Evolutionary conservation across 2,329 filamentous ascomycete genomes (phyloP), one percentile per base, ranked within the genome.

Genomic region (Trichoderma atrobrunneum): DNA sequence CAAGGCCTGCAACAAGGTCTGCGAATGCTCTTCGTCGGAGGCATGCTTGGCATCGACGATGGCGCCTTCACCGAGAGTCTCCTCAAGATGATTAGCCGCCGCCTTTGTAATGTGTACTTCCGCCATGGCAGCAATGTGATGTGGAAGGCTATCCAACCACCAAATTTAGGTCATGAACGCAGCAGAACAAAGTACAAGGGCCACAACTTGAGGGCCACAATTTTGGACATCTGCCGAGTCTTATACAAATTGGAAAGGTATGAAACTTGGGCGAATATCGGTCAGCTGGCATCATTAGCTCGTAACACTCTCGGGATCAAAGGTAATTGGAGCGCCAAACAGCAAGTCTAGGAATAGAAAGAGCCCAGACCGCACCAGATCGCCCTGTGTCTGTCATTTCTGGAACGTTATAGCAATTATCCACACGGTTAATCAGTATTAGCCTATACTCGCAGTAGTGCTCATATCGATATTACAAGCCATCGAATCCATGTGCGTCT

Each of bases 1-100:
- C 7, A 81, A 72, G 5, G 80, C 66, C 28, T 69, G 36, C 4
- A 61, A 11, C 5, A 71, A 48, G 12, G 68, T 71, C 14, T 71
- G 68, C 5, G 60, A 57, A 48, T 71, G 68, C 14, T 71, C 68
- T 59, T 71, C 68, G 48, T 71, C 68, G 7, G 68, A 71, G 4
- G 68, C 68, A 57, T 71, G 60, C 18, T 71, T 71, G 18, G 68
- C 68, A 14, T 71, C 68, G 48, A 71, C 54, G 48, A 64, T 64
- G 7, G 68, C 68, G 12, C 68, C 68, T 48, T 71, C 68, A 51
- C 68, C 68, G 8, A 71, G 60, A 8, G 60, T 64, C 18, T 71
- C 60, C 43, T 71, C 68, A 11, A 71, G 43, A 16, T 71, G 68
- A 16, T 18, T 57, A 8, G 68, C 68, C 12, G 68, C 68, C 10